Evolutionary conservation across 768 basidiomycete genomes (phyloP), one percentile per base, ranked within the genome.

Genomic region (Hericium erinaceus): DNA sequence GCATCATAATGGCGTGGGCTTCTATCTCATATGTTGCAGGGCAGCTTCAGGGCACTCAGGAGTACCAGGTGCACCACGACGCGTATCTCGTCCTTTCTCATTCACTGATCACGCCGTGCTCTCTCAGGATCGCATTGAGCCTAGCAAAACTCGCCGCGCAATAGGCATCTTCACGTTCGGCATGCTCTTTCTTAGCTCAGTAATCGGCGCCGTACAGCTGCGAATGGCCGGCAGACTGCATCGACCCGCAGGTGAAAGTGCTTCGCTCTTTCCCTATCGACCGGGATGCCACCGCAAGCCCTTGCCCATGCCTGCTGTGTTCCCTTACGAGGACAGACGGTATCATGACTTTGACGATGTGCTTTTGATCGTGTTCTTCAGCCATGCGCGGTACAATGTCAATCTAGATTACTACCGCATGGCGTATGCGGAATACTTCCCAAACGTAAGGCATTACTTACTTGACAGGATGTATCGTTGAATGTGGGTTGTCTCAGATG

Each of bases 331-430:
- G 61, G 26, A 64, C 20, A 57, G 64, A 37, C 63, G 64, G 46
- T 76, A 73, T 53, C 67, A 68, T 37, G 64, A 65, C 10, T 80
- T 80, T 60, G 70, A 71, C 58, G 64, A 77, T 48, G 59, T 80
- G 13, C 65, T 80, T 11, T 64, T 80, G 38, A 63, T 80, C 50
- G 76, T 79, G 9, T 80, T 80, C 67, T 80, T 80, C 57, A 79
- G 77, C 51, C 78, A 80, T 57, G 64, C 75, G 22, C 65, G 78
- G 48, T 80, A 80, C 54, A 69, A 77, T 60, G 67, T 66, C 37
- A 78, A 80, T 57, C 59, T 79, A 24, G 78, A 80, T 57, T 74
- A 66, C 57, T 75, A 80, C 58, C 70, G 65, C 57, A 73, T 76
- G 63, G 75, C 77, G 4, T 80, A 80, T 54, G 65, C 71, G 9